These are phyloP conservation scores for Clohesyomyces aquaticus DNA, from an alignment of 495 filamentous ascomycete genomes.

Conservation along the genomic window DNA sequence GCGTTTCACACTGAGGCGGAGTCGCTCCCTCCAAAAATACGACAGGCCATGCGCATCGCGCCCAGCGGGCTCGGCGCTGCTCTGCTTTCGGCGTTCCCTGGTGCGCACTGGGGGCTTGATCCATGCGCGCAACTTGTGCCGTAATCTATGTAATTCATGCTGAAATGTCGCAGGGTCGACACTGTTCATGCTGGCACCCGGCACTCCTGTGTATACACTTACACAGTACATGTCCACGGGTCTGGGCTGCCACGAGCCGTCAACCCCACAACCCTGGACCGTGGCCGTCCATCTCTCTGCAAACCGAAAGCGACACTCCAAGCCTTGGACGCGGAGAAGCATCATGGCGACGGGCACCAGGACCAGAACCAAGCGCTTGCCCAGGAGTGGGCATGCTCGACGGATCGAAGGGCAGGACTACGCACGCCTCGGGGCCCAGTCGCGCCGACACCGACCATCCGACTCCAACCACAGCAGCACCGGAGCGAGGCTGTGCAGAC, in stretches of 20 bases:
- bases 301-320: background rate
- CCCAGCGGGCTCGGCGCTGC: slow-evolving; percentile 5
- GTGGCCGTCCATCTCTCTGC: background rate
- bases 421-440: slow-evolving; percentile 1
- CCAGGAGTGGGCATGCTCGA: background rate
- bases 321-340: no score
- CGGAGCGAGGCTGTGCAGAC: slow-evolving; percentile 23
- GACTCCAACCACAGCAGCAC: slow-evolving; percentile 15
- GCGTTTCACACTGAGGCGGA: slow-evolving; percentile 27
- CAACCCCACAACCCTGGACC: background rate
- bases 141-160: slow-evolving; percentile 29
- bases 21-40: slow-evolving; percentile 23
- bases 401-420: slow-evolving; percentile 9
- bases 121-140: background rate
- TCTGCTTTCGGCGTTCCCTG: slow-evolving; percentile 16
- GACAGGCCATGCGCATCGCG: background rate
- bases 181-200: background rate
- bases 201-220: background rate
- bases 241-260: background rate
- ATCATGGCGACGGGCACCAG: no score
- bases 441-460: slow-evolving; percentile 7
- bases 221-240: background rate
- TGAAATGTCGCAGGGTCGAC: slow-evolving; percentile 11
- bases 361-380: no score
- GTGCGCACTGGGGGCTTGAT: slow-evolving; percentile 5